phyloP scores from a whole-genome alignment of 805 yeast species.

The Nakazawaea ambrosiae region DNA sequence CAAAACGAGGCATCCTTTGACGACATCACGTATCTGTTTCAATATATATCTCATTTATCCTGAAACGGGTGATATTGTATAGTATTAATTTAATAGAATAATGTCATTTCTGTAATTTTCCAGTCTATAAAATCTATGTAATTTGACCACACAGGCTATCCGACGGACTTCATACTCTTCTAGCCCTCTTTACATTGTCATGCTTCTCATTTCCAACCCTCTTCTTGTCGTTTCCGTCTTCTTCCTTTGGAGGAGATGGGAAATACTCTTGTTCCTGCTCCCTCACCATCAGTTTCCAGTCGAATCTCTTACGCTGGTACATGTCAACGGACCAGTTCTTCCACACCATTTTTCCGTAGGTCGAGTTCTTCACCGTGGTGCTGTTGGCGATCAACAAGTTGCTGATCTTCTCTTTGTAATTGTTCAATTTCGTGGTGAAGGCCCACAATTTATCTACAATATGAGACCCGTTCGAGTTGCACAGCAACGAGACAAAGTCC shows the following conservation, averaged over 20 bases:
- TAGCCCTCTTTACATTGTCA: too few species aligned
- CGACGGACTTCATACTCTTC: too few species aligned
- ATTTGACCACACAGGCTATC: too few species aligned
- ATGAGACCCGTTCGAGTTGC: constrained; percentile 89
- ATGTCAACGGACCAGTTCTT: constrained; percentile 89
- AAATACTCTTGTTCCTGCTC: constrained; percentile 34
- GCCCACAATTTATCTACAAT: constrained; percentile 79
- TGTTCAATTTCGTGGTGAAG: constrained; percentile 68
- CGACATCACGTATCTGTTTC: constrained; percentile 83
- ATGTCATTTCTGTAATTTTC: too few species aligned
- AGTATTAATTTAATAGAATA: neutral
- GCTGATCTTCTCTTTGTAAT: constrained; percentile 84
- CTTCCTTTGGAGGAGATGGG: neutral
- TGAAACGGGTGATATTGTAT: neutral
- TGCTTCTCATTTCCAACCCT: too few species aligned
- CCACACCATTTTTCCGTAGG: constrained; percentile 90
- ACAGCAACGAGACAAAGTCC: constrained; percentile 48
- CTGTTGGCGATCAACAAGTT: constrained; percentile 51
- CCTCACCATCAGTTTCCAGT: constrained; percentile 70
- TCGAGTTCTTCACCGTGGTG: constrained; percentile 72
- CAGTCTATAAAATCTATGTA: too few species aligned
- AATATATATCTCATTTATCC: constrained; percentile 79
- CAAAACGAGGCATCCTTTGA: constrained; percentile 63
- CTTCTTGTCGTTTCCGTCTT: neutral
- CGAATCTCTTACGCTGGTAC: constrained; percentile 63